Percentiles rank a stretch among this genome's conserved stretches.
phyloP scores from a whole-genome alignment of 108 stramenopile species.

The Cylindrotheca closterium region DNA sequence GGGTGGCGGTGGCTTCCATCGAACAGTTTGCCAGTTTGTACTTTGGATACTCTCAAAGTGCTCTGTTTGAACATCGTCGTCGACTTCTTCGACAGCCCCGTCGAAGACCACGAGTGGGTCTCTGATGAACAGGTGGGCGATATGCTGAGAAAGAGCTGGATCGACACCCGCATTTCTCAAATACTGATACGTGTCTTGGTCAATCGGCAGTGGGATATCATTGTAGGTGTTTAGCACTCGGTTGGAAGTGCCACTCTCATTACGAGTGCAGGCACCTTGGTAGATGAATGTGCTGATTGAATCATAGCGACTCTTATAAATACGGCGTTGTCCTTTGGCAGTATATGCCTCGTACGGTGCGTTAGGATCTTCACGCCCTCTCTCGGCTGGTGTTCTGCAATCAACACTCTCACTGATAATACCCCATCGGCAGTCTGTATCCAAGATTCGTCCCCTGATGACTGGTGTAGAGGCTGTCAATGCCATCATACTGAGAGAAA shows the following conservation, averaged over 20 bases:
- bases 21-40: conserved; percentile 99
- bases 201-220: conserved; percentile 86
- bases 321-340: conserved; percentile 65
- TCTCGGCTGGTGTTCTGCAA: conserved; percentile 92
- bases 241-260: conserved; percentile 33
- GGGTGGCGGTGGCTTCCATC: conserved; percentile 99
- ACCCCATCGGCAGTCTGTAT: conserved; percentile 97
- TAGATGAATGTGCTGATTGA: conserved; percentile 94
- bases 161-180: conserved; percentile 89
- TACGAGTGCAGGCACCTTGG: conserved; percentile 44
- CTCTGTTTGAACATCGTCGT: conserved; percentile 91
- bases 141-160: conserved; percentile 90
- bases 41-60: conserved; percentile 99
- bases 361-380: conserved; percentile 68
- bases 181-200: conserved; percentile 73
- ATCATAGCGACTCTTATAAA: conserved; percentile 96
- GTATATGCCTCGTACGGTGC: conserved; percentile 64
- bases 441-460: conserved; percentile 90
- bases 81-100: conserved; percentile 91
- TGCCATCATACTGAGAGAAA: conserved; percentile 79
- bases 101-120: conserved; percentile 98
- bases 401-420: conserved; percentile 95
- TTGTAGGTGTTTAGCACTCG: conserved; percentile 92
- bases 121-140: conserved; percentile 95
- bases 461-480: conserved; percentile 96